These are phyloP conservation scores for Silene conica DNA, from an alignment of 148 eudicot genomes.

Conservation along the genomic window DNA sequence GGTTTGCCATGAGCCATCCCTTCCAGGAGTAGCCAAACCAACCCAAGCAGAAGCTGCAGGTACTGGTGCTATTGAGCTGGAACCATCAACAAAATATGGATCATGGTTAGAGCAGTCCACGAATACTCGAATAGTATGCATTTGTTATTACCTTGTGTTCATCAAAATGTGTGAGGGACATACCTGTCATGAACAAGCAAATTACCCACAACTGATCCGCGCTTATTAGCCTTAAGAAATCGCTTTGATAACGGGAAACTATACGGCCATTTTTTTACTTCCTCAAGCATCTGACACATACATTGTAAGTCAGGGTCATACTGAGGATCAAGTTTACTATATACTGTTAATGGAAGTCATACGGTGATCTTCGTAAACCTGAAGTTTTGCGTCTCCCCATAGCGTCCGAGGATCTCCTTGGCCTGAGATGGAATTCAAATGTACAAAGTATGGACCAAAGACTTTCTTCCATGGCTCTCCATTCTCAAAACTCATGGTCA, in stretches of 20 bases:
- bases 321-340: constrained; percentile 29
- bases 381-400: constrained; percentile 66
- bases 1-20: constrained; percentile 68
- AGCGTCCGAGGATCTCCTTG: constrained; percentile 33
- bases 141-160: too few relatives aligned
- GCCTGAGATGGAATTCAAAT: constrained; percentile 44
- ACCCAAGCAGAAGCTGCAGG: constrained; percentile 52
- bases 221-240: constrained; percentile 40
- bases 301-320: background rate
- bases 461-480: constrained; percentile 91
- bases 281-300: constrained; percentile 53
- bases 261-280: constrained; percentile 70
- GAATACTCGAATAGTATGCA: too few relatives aligned
- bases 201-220: constrained; percentile 54
- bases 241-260: constrained; percentile 49
- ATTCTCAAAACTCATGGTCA: constrained; percentile 34
- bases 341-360: background rate
- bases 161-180: background rate
- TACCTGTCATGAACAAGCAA: constrained; percentile 68
- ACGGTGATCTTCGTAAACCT: constrained; percentile 20
- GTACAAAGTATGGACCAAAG: constrained; percentile 74
- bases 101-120: too few relatives aligned
- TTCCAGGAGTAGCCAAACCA: constrained; percentile 75
- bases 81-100: too few relatives aligned
- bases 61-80: constrained; percentile 18